Conservation (phyloP, 2,329 filamentous ascomycete species). For the Sclerotinia nivalis region DNA sequence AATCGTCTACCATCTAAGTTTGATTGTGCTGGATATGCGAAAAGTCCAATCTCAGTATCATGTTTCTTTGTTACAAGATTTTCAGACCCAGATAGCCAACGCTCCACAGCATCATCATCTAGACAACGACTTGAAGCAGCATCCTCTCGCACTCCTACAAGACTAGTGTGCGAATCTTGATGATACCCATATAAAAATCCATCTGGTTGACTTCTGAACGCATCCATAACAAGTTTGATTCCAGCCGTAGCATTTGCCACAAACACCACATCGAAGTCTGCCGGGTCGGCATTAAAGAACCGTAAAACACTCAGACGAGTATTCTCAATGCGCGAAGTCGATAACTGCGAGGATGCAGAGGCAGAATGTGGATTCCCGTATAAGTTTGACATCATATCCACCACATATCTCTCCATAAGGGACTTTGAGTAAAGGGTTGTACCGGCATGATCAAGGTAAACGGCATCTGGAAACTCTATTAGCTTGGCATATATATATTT, state of each 20-base stretch:
- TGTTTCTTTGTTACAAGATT: constrained; percentile 39
- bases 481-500: constrained; percentile 14
- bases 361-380: constrained; percentile 93
- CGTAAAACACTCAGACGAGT: constrained; percentile 67
- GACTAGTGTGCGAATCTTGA: constrained; percentile 79
- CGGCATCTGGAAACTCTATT: constrained; percentile 30
- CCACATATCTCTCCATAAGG: constrained; percentile 71
- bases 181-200: constrained; percentile 87
- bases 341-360: constrained; percentile 76
- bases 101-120: constrained; percentile 60
- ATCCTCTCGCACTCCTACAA: constrained; percentile 78
- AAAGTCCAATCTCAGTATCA: constrained; percentile 48
- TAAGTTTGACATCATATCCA: constrained; percentile 72
- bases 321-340: constrained; percentile 74
- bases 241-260: constrained; percentile 90
- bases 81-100: constrained; percentile 57
- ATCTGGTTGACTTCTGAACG: constrained; percentile 64
- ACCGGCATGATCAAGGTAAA: constrained; percentile 93
- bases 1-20: constrained; percentile 61
- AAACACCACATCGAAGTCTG: constrained; percentile 84
- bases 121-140: constrained; percentile 68
- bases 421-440: constrained; percentile 82
- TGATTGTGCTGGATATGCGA: constrained; percentile 70
- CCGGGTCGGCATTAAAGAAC: constrained; percentile 80
- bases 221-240: constrained; percentile 82